phyloP scores from a whole-genome alignment of 805 yeast species.

The Cyberlindnera euphorbiae region DNA sequence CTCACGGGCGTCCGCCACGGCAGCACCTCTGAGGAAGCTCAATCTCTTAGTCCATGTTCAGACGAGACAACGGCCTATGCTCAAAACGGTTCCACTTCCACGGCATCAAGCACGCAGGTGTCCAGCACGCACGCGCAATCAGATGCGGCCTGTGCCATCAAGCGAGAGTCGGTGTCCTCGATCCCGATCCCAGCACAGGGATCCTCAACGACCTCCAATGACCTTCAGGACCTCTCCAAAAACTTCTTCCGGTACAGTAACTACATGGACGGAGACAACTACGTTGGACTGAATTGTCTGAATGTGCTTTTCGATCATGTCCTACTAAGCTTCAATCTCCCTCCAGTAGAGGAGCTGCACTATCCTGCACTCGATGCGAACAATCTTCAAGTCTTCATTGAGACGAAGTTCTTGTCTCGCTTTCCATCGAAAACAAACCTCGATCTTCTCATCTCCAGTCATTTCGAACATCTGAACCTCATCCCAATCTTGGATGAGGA shows the following conservation, averaged over 20 bases:
- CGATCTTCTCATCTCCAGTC: constrained; percentile 24
- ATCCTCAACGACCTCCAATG: too few relatives aligned
- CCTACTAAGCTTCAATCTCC: constrained; percentile 13
- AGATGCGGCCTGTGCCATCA: too few relatives aligned
- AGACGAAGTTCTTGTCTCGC: constrained; percentile 19
- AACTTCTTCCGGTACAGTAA: constrained; percentile 26
- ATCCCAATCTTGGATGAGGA: constrained; percentile 26
- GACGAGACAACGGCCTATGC: too few relatives aligned
- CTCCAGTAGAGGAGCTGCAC: constrained; percentile 27
- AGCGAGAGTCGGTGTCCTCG: too few relatives aligned
- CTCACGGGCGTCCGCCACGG: too few relatives aligned
- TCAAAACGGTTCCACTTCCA: too few relatives aligned
- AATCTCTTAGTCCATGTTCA: background rate
- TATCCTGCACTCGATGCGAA: constrained; percentile 25
- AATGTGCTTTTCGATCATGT: constrained; percentile 19
- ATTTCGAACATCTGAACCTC: constrained; percentile 23
- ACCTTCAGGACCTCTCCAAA: constrained; percentile 10
- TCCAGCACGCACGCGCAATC: too few relatives aligned
- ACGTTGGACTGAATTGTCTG: constrained; percentile 24
- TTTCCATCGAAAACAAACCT: constrained; percentile 26
- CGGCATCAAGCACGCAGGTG: background rate
- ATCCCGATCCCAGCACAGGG: too few relatives aligned
- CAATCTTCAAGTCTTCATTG: constrained; percentile 14
- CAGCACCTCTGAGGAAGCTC: too few relatives aligned
- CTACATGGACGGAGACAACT: constrained; percentile 18